Evolutionary conservation across 306 rosid genomes (phyloP).

Genomic region (Chamaecrista fasciculata): DNA sequence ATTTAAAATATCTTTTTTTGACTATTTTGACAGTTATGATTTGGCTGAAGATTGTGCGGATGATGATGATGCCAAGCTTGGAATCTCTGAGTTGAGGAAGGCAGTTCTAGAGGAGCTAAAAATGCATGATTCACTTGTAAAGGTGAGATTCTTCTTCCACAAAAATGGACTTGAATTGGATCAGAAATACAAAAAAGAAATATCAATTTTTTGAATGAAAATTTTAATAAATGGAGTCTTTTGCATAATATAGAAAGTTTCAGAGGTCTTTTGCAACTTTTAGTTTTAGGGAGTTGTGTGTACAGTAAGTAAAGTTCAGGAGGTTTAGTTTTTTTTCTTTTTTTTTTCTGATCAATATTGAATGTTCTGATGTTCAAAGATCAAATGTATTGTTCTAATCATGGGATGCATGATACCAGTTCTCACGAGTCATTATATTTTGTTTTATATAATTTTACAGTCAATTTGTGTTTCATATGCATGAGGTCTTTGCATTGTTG

Average conservation of each 20-base stretch:
- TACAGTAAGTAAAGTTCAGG: too few relatives aligned
- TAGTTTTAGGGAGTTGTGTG: too few relatives aligned
- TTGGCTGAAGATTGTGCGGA: slow-evolving; percentile 88
- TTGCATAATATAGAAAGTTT: too few relatives aligned
- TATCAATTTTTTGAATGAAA: too few relatives aligned
- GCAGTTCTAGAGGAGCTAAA: slow-evolving; percentile 39
- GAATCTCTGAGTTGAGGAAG: slow-evolving; percentile 47
- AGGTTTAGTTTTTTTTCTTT: too few relatives aligned
- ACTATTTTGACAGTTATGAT: slow-evolving; percentile 40
- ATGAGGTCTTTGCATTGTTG: neutral
- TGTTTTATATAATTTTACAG: neutral
- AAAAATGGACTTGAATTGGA: neutral
- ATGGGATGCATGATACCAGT: slow-evolving; percentile 1
- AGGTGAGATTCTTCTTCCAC: slow-evolving; percentile 35
- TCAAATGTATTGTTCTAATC: neutral
- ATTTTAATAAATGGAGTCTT: too few relatives aligned
- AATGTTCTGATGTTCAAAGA: slow-evolving; percentile 4
- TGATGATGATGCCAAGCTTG: slow-evolving; percentile 85
- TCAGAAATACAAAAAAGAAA: too few relatives aligned
- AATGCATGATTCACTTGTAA: slow-evolving; percentile 64
- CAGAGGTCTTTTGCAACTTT: too few relatives aligned
- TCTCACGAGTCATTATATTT: slow-evolving; percentile 21
- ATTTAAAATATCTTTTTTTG: slow-evolving; percentile 20
- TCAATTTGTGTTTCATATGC: neutral
- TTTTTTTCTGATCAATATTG: neutral